phyloP scores from a whole-genome alignment of 306 rosid genomes.

The Citrullus mucosospermus region DNA sequence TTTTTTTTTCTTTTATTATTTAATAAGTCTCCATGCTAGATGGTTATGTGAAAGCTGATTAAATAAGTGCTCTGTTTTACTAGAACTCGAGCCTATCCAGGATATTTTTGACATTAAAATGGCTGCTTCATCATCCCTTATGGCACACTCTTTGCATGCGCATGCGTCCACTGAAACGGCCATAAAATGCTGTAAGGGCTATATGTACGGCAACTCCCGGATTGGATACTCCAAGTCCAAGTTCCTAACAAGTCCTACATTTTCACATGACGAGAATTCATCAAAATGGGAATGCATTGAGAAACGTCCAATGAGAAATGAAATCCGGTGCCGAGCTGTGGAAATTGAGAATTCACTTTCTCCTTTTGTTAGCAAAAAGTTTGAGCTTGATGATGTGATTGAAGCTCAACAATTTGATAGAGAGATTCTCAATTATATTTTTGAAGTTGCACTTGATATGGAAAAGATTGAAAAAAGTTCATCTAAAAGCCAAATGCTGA shows the following conservation, averaged over 20 bases:
- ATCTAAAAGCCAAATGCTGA: slow-evolving; percentile 62
- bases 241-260: slow-evolving; percentile 8
- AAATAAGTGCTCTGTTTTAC: background rate
- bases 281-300: slow-evolving; percentile 14
- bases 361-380: slow-evolving; percentile 34
- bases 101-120: slow-evolving; percentile 17
- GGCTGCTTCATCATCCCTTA: slow-evolving; percentile 45
- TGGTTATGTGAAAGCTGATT: background rate
- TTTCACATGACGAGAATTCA: slow-evolving; percentile 13
- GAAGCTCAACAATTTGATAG: slow-evolving; percentile 82
- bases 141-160: slow-evolving; percentile 33
- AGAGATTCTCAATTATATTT: slow-evolving; percentile 48
- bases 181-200: slow-evolving; percentile 12
- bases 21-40: background rate
- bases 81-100: background rate
- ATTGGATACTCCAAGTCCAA: slow-evolving; percentile 1
- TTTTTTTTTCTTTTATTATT: background rate
- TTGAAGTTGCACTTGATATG: slow-evolving; percentile 67
- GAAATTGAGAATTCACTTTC: slow-evolving; percentile 31
- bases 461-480: slow-evolving; percentile 66
- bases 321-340: slow-evolving; percentile 23
- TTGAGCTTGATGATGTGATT: slow-evolving; percentile 70
- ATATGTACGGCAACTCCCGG: slow-evolving; percentile 13
- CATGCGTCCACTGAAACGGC: slow-evolving; percentile 16
- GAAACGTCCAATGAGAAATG: slow-evolving; percentile 10